phyloP scores from a whole-genome alignment of 2,329 filamentous ascomycete species.

The Diaporthe batatas region DNA sequence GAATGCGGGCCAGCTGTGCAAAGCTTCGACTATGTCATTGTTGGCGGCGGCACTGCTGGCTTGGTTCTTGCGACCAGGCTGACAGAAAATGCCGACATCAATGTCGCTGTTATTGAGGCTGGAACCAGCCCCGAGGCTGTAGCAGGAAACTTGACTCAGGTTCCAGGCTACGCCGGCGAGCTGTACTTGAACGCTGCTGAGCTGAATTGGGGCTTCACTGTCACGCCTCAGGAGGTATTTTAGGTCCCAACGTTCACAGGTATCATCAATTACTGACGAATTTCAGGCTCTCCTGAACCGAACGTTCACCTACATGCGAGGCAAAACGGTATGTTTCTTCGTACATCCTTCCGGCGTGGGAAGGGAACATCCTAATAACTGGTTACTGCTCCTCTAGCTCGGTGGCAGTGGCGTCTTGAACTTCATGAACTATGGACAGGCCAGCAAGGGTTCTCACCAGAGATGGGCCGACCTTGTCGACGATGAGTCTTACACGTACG shows the following conservation, averaged over 20 bases:
- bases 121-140: constrained; percentile 7
- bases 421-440: constrained; percentile 28
- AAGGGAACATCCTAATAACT: background rate
- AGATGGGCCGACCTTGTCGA: constrained; percentile 36
- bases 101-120: constrained; percentile 35
- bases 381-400: constrained; percentile 5
- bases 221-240: constrained; percentile 27
- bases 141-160: constrained; percentile 26
- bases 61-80: constrained; percentile 35
- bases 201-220: constrained; percentile 24
- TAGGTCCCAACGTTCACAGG: background rate
- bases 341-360: background rate
- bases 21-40: constrained; percentile 37
- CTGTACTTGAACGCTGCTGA: background rate
- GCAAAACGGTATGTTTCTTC: constrained; percentile 13
- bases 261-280: background rate
- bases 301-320: constrained; percentile 11
- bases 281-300: constrained; percentile 1
- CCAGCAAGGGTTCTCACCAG: constrained; percentile 20
- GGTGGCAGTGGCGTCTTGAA: constrained; percentile 32
- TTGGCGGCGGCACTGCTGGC: constrained; percentile 36
- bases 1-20: background rate
- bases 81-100: constrained; percentile 11
- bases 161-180: constrained; percentile 24
- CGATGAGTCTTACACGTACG: constrained; percentile 33